Conservation (phyloP, 805 yeast genomes). For the Zygosaccharomyces bailii region DNA sequence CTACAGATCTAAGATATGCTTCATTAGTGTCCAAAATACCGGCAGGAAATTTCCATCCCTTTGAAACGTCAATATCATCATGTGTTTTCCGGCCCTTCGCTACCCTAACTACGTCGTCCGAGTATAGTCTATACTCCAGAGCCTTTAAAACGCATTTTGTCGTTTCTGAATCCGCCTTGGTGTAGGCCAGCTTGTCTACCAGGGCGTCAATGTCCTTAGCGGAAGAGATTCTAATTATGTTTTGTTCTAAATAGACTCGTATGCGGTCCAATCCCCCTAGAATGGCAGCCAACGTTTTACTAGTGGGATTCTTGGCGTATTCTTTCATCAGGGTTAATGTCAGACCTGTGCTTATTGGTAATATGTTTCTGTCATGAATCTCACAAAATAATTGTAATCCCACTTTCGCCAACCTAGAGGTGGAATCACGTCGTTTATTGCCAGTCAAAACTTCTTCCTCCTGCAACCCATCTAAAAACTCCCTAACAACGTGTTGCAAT, state of each 20-base stretch:
- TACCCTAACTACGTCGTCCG: slow-evolving; percentile 33
- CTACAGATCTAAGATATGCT: slow-evolving; percentile 30
- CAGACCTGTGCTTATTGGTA: slow-evolving; percentile 23
- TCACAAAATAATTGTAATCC: slow-evolving; percentile 29
- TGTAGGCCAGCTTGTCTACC: slow-evolving; percentile 15
- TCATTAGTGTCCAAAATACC: slow-evolving; percentile 31
- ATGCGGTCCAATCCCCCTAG: slow-evolving; percentile 15
- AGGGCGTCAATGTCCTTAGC: slow-evolving; percentile 20
- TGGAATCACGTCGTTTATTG: slow-evolving; percentile 8
- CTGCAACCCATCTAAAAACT: slow-evolving; percentile 23
- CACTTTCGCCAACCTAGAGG: slow-evolving; percentile 24
- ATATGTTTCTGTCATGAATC: slow-evolving; percentile 20
- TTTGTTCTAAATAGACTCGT: slow-evolving; percentile 15
- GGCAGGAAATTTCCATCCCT: slow-evolving; percentile 32
- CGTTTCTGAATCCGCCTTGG: slow-evolving; percentile 17
- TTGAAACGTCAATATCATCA: slow-evolving; percentile 32
- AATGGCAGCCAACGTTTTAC: slow-evolving; percentile 20
- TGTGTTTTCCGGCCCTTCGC: slow-evolving; percentile 25
- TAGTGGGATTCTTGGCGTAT: slow-evolving; percentile 19
- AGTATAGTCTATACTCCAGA: slow-evolving; percentile 27
- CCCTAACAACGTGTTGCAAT: slow-evolving; percentile 22
- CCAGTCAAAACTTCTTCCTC: slow-evolving; percentile 17
- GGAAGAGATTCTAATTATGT: slow-evolving; percentile 16
- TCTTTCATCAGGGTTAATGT: slow-evolving; percentile 18
- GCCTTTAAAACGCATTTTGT: slow-evolving; percentile 21